A percentile compares a stretch with the other conserved stretches of the same genome.
Evolutionary conservation across 1,284 basidiomycete genomes (phyloP).

Genomic region (Porodaedalea pini): DNA sequence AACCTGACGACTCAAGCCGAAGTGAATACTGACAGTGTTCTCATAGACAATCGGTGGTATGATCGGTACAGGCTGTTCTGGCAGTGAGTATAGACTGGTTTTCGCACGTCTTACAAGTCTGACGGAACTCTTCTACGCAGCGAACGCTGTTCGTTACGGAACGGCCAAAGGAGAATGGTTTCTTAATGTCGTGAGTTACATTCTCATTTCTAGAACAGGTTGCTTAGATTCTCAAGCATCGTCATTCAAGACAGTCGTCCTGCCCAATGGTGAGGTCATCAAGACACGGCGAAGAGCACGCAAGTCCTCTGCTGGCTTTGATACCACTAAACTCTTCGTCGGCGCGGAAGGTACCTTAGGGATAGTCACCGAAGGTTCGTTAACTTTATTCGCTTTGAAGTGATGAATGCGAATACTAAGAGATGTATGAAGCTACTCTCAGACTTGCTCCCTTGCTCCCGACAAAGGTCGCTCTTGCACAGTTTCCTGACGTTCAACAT

Average conservation of each 20-base stretch:
- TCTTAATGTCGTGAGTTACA: conserved; percentile 36
- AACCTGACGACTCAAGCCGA: background rate
- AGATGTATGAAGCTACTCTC: conserved; percentile 37
- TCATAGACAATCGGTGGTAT: conserved; percentile 52
- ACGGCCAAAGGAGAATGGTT: conserved; percentile 51
- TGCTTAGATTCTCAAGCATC: background rate
- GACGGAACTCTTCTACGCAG: background rate
- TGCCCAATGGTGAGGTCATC: conserved; percentile 57
- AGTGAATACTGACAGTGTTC: conserved; percentile 1
- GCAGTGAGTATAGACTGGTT: conserved; percentile 38
- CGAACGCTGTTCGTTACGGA: conserved; percentile 56
- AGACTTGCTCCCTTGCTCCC: conserved; percentile 48
- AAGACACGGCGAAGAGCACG: conserved; percentile 51
- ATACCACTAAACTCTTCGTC: conserved; percentile 55
- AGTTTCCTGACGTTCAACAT: conserved; percentile 25
- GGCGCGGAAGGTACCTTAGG: conserved; percentile 60
- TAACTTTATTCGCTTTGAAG: background rate
- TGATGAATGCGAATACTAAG: background rate
- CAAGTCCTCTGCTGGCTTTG: conserved; percentile 56
- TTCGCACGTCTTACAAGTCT: background rate
- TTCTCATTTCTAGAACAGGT: background rate
- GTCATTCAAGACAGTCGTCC: conserved; percentile 43
- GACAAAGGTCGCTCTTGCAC: conserved; percentile 30
- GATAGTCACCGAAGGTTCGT: conserved; percentile 48
- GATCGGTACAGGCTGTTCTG: conserved; percentile 54